Conservation (phyloP, 768 basidiomycete species). For the Suillus subaureus region DNA sequence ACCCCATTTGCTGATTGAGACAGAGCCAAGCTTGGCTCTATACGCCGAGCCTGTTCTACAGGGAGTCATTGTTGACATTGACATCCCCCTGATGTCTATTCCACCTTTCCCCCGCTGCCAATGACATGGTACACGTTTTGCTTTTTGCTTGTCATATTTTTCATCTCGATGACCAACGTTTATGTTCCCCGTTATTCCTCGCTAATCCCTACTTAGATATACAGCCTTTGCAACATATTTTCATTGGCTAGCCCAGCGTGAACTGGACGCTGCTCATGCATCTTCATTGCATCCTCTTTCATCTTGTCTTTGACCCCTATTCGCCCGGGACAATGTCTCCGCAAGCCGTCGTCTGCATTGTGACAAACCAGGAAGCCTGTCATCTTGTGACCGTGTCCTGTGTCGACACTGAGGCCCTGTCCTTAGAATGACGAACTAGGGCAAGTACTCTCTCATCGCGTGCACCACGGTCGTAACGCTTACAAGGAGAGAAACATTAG, state of each 20-base stretch:
- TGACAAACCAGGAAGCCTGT: not conserved
- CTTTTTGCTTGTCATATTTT: not conserved
- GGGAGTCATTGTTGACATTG: not conserved
- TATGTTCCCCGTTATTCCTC: not conserved
- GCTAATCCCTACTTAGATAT: not conserved
- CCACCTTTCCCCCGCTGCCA: not conserved
- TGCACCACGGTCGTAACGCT: too few relatives aligned
- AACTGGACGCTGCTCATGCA: not conserved
- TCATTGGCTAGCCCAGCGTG: not conserved
- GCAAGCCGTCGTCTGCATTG: not conserved
- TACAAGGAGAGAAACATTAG: too few relatives aligned
- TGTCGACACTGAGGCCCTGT: not conserved
- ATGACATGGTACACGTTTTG: not conserved
- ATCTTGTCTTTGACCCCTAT: not conserved
- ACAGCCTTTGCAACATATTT: not conserved
- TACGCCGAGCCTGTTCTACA: not conserved
- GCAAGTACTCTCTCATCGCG: not conserved
- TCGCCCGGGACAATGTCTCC: not conserved
- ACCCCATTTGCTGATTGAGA: not conserved
- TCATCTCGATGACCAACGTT: not conserved
- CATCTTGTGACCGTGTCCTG: not conserved
- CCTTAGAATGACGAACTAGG: not conserved
- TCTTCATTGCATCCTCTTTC: not conserved
- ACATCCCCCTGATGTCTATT: not conserved
- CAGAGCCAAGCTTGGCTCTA: not conserved